phyloP scores from a whole-genome alignment of 2,329 filamentous ascomycete species.

The Colletotrichum chrysophilum region DNA sequence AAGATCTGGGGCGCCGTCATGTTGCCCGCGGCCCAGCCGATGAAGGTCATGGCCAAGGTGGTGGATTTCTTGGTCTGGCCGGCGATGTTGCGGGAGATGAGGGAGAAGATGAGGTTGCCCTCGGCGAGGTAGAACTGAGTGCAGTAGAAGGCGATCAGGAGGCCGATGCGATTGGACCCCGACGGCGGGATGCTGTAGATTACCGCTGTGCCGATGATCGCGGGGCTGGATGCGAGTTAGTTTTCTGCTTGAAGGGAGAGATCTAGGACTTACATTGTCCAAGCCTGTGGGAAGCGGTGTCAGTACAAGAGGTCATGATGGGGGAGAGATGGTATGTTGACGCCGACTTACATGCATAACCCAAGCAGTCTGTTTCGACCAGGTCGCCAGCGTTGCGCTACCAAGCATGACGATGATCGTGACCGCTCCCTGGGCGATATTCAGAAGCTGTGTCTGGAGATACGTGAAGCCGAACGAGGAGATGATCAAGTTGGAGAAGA shows the following conservation, averaged over 20 bases:
- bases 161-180: slow-evolving; percentile 35
- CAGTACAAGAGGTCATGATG: slow-evolving; percentile 57
- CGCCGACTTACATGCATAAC: not conserved
- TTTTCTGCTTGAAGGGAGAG: not conserved
- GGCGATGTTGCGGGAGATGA: slow-evolving; percentile 72
- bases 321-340: not conserved
- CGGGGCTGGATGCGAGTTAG: not conserved
- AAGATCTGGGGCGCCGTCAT: slow-evolving; percentile 72
- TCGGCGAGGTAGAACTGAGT: slow-evolving; percentile 48
- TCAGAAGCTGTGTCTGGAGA: slow-evolving; percentile 58
- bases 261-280: not conserved
- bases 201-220: slow-evolving; percentile 40
- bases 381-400: slow-evolving; percentile 57
- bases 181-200: slow-evolving; percentile 39
- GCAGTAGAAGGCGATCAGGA: slow-evolving; percentile 46
- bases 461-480: slow-evolving; percentile 66
- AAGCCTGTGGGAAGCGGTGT: slow-evolving; percentile 53
- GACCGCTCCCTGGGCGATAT: slow-evolving; percentile 55
- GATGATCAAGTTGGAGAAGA: slow-evolving; percentile 69
- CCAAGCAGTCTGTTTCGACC: slow-evolving; percentile 60
- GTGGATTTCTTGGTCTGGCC: slow-evolving; percentile 72
- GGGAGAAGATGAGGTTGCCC: slow-evolving; percentile 63
- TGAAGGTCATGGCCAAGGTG: slow-evolving; percentile 52
- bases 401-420: slow-evolving; percentile 7
- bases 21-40: slow-evolving; percentile 50